A percentile compares a stretch with the other conserved stretches of the same genome.
These are phyloP conservation scores for Isabelozyma gotoi DNA, from an alignment of 805 yeast genomes.

Conservation along the genomic window DNA sequence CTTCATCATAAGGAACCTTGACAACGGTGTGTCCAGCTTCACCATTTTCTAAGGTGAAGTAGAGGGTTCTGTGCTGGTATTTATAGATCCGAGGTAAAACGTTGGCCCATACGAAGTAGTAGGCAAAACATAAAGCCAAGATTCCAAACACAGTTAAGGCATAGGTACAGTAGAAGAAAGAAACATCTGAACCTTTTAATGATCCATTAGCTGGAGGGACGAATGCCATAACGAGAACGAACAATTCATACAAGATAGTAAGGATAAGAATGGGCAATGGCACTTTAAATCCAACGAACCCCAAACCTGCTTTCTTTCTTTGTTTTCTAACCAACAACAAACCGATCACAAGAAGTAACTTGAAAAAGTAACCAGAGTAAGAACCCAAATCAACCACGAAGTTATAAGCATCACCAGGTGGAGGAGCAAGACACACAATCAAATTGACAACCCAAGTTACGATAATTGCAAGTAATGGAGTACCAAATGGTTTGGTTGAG, in stretches of 20 bases:
- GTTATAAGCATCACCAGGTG: slow-evolving; percentile 35
- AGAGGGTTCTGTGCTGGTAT: slow-evolving; percentile 29
- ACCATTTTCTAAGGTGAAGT: slow-evolving; percentile 33
- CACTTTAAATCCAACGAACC: slow-evolving; percentile 28
- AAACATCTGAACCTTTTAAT: slow-evolving; percentile 40
- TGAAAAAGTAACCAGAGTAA: slow-evolving; percentile 28
- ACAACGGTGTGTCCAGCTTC: slow-evolving; percentile 40
- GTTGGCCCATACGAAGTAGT: slow-evolving; percentile 37
- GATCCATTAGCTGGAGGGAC: slow-evolving; percentile 41
- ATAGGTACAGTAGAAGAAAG: slow-evolving; percentile 43
- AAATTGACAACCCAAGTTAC: slow-evolving; percentile 24
- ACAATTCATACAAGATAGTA: slow-evolving; percentile 29
- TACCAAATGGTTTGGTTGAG: slow-evolving; percentile 29
- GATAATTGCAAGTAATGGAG: slow-evolving; percentile 25
- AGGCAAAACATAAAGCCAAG: slow-evolving; percentile 26
- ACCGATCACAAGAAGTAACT: slow-evolving; percentile 24
- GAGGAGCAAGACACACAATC: slow-evolving; percentile 29
- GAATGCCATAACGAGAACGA: slow-evolving; percentile 42
- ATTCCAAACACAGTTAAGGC: slow-evolving; percentile 39
- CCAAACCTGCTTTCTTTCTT: slow-evolving; percentile 33
- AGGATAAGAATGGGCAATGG: slow-evolving; percentile 34
- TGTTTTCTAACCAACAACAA: slow-evolving; percentile 24
- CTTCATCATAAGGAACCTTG: slow-evolving; percentile 27
- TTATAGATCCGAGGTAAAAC: slow-evolving; percentile 30
- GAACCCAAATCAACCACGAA: slow-evolving; percentile 31